Evolutionary conservation across 108 stramenopile species (phyloP), one percentile per base, ranked within the genome.

Genomic region (Skeletonema menzelii): DNA sequence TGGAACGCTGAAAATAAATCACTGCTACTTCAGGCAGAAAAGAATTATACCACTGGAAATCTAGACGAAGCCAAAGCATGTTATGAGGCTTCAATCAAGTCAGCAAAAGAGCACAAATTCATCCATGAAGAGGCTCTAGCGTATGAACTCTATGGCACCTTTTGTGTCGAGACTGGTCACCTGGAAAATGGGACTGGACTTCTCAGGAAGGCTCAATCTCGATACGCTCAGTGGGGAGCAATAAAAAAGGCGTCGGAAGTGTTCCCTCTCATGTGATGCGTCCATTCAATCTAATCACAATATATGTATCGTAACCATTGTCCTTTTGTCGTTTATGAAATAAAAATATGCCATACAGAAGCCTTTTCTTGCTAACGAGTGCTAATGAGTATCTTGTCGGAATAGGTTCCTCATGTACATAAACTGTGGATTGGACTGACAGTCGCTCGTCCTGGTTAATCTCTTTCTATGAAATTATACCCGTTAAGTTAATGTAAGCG

Each of bases 31-130:
- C 28, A 69, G 60, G 67, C 67, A 17, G 67, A 69, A 58, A 30
- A 37, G n/a, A 17, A 17, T 38, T 69, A 62, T 26, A 30, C 34
- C 30, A 22, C 20, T 34, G 67, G 61, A n/a, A 38, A 69, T 14
- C 11, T 63, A 6, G 20, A 57, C 42, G 15, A 56, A 24, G 64
- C 64, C 49, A 58, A 65, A 55, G 15, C 64, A 56, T 11, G 15
- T 8, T 65, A 65, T 47, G 56, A 65, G 64, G 64, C 49, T 17
- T 56, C 64, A 14, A n/a, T 58, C 11, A 17, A 27, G 20, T 65
- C 56, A 12, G 64, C 64, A n/a, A 27, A 24, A n/a, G 56, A 65
- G 56, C 64, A 65, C 64, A 65, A 65, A 58, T 65, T 65, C 22
- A 20, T 65, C 26, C 47, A 65, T 19, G 64, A 65, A 56, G 64